These are phyloP conservation scores for Talaromyces sp. DNA, from an alignment of 2,329 filamentous ascomycete species.

Conservation along the genomic window DNA sequence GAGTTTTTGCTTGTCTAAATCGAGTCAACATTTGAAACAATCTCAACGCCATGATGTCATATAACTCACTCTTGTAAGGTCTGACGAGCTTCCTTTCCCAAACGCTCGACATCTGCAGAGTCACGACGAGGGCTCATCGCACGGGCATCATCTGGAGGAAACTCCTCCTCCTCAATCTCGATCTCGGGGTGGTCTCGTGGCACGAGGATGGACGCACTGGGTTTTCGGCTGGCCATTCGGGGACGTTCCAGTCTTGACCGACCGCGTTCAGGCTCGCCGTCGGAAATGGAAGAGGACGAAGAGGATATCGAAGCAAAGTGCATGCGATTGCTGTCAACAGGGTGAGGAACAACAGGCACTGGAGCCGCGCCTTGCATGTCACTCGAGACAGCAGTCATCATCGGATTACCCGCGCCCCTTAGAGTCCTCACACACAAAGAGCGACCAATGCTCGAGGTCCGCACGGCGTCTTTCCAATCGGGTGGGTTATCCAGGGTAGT, in stretches of 20 bases:
- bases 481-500: neutral
- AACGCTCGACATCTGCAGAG: constrained; percentile 82
- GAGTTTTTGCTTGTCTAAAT: constrained; percentile 74
- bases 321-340: constrained; percentile 39
- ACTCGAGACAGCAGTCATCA: constrained; percentile 37
- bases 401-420: constrained; percentile 16
- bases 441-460: constrained; percentile 24
- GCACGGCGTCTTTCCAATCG: constrained; percentile 12
- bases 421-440: constrained; percentile 22
- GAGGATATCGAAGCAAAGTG: constrained; percentile 46
- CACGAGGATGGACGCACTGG: constrained; percentile 79
- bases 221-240: constrained; percentile 69
- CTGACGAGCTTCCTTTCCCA: constrained; percentile 76
- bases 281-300: constrained; percentile 49
- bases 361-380: constrained; percentile 40
- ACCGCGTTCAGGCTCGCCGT: constrained; percentile 44
- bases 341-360: constrained; percentile 41
- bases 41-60: neutral
- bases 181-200: constrained; percentile 72
- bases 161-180: constrained; percentile 70
- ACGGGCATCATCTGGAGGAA: constrained; percentile 82
- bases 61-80: constrained; percentile 58
- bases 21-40: neutral
- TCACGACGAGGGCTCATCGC: constrained; percentile 93
- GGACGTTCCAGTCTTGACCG: constrained; percentile 58